These are phyloP conservation scores for Leccinellum rugosiceps DNA, from an alignment of 768 basidiomycete genomes.

Conservation along the genomic window DNA sequence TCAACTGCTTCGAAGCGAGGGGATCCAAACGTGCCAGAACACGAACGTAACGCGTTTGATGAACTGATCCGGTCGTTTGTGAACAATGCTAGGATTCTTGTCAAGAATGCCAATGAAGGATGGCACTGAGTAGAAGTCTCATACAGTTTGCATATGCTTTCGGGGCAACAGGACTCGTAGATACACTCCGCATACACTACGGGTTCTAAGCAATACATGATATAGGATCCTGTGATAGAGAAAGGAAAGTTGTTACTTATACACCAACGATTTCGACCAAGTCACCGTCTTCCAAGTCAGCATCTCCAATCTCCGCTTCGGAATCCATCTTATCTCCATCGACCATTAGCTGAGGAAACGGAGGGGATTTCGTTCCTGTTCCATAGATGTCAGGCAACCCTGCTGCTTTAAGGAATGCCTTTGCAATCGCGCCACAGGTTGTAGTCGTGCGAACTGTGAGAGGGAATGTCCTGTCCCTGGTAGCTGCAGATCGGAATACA, in stretches of 20 bases:
- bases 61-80: conserved; percentile 90
- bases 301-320: conserved; percentile 56
- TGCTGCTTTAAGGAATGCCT: conserved; percentile 69
- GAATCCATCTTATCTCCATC: conserved; percentile 73
- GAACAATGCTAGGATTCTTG: conserved; percentile 88
- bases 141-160: neutral
- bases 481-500: conserved; percentile 53
- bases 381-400: conserved; percentile 57
- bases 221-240: conserved; percentile 4
- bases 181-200: neutral
- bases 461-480: conserved; percentile 49
- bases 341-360: conserved; percentile 43
- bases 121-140: conserved; percentile 32
- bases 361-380: conserved; percentile 26
- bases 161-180: neutral
- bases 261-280: conserved; percentile 71
- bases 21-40: conserved; percentile 55
- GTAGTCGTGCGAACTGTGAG: conserved; percentile 73
- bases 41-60: conserved; percentile 76
- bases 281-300: conserved; percentile 79
- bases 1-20: conserved; percentile 67
- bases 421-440: conserved; percentile 72
- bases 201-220: neutral
- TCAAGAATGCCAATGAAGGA: conserved; percentile 65
- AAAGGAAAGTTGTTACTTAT: conserved; percentile 13